Conservation (phyloP, 1,139 yeast species). For the Blastobotrys proliferans region DNA sequence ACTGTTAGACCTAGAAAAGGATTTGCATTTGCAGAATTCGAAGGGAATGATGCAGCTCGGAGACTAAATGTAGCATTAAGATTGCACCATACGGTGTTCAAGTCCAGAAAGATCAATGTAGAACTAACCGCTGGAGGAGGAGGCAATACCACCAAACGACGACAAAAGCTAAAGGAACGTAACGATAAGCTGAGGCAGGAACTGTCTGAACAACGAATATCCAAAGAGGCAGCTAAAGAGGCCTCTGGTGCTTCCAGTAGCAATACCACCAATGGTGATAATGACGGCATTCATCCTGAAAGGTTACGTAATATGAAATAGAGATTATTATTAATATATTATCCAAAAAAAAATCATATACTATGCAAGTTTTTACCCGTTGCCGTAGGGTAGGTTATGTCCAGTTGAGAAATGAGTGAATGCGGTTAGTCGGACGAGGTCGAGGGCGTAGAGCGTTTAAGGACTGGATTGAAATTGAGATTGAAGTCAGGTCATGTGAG, state of each 20-base stretch:
- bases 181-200: constrained; percentile 70
- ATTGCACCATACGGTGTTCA: constrained; percentile 70
- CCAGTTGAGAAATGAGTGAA: no score
- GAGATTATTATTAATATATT: no score
- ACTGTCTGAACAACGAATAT: constrained; percentile 44
- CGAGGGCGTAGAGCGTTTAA: no score
- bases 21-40: constrained; percentile 88
- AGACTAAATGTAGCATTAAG: constrained; percentile 69
- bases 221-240: constrained; percentile 27
- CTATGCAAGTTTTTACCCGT: no score
- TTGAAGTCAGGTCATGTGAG: no score
- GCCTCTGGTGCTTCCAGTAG: constrained; percentile 17
- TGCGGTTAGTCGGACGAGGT: no score
- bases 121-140: constrained; percentile 98
- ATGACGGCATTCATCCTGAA: constrained; percentile 26
- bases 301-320: no score
- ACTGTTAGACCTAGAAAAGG: constrained; percentile 76
- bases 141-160: constrained; percentile 73
- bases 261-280: constrained; percentile 6
- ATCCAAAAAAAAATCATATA: no score
- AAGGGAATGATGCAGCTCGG: constrained; percentile 61
- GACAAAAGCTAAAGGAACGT: constrained; percentile 70
- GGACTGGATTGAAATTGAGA: no score
- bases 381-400: no score
- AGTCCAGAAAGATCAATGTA: constrained; percentile 78